phyloP scores from a whole-genome alignment of 345 rosid genomes.

The Laguncularia racemosa region DNA sequence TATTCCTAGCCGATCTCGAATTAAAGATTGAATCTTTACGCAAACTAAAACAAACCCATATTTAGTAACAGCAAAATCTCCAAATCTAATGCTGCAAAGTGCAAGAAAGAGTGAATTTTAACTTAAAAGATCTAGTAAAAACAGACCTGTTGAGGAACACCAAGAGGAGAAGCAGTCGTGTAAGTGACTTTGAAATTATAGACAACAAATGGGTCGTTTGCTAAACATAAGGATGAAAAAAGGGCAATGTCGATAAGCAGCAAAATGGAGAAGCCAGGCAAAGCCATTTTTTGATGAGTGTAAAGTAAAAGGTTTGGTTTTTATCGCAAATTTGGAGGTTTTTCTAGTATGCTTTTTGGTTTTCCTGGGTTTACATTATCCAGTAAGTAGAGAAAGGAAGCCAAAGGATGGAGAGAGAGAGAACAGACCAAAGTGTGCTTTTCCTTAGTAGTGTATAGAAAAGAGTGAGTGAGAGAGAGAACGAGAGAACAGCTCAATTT shows the following conservation, averaged over 20 bases:
- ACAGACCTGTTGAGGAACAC: constrained; percentile 85
- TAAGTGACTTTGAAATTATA: constrained; percentile 78
- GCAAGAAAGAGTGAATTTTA: constrained; percentile 14
- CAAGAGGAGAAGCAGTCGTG: constrained; percentile 94
- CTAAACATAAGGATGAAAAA: constrained; percentile 38
- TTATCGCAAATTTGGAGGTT: neutral
- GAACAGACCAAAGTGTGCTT: constrained; percentile 11
- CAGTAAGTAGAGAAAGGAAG: neutral
- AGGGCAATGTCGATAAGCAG: constrained; percentile 45
- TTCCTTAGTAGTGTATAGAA: neutral
- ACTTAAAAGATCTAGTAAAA: constrained; percentile 13
- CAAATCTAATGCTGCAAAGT: constrained; percentile 10
- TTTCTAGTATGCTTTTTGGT: neutral
- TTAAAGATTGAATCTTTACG: neutral
- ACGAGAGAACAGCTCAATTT: too few relatives aligned
- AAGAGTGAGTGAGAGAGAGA: neutral
- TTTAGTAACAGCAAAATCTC: neutral
- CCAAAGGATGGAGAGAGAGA: neutral
- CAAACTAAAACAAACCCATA: constrained; percentile 3
- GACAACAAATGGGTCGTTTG: constrained; percentile 66
- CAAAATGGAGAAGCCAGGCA: constrained; percentile 31
- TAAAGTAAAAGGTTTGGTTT: constrained; percentile 1
- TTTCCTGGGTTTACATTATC: constrained; percentile 31
- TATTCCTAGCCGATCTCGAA: constrained; percentile 3
- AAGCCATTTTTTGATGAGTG: constrained; percentile 38